Conservation (phyloP, 208 protist genomes). For the Leishmania lainsoni region DNA sequence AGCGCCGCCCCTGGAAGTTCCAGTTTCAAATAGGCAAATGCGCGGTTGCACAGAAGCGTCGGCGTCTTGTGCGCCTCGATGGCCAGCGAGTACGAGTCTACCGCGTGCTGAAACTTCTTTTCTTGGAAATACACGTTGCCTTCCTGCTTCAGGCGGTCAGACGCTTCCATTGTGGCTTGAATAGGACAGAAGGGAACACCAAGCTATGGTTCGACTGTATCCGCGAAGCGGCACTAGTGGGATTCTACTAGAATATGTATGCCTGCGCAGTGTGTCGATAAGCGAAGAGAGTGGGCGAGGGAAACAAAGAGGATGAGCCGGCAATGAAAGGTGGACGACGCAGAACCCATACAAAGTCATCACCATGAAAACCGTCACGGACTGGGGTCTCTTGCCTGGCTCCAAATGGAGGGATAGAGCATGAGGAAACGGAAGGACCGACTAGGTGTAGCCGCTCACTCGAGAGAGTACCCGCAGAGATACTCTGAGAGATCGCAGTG, state of each 20-base stretch:
- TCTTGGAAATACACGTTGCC: conserved; percentile 90
- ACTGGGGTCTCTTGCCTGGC: neutral
- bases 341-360: neutral
- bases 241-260: neutral
- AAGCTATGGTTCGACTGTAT: neutral
- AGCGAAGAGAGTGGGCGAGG: neutral
- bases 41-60: conserved; percentile 93
- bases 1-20: conserved; percentile 93
- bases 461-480: neutral
- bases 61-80: conserved; percentile 84
- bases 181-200: conserved; percentile 4
- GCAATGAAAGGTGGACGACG: neutral
- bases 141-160: conserved; percentile 64
- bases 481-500: neutral
- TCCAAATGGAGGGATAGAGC: neutral
- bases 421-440: neutral
- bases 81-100: conserved; percentile 91
- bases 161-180: conserved; percentile 39
- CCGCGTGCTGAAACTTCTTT: conserved; percentile 90
- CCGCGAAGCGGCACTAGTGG: neutral
- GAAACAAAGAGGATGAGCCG: neutral
- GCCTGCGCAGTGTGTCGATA: neutral
- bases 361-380: neutral
- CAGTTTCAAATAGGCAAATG: conserved; percentile 94
- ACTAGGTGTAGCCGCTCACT: neutral